phyloP scores from a whole-genome alignment of 176 grass and related monocot species.

The Rhipidocladum racemiflorum region DNA sequence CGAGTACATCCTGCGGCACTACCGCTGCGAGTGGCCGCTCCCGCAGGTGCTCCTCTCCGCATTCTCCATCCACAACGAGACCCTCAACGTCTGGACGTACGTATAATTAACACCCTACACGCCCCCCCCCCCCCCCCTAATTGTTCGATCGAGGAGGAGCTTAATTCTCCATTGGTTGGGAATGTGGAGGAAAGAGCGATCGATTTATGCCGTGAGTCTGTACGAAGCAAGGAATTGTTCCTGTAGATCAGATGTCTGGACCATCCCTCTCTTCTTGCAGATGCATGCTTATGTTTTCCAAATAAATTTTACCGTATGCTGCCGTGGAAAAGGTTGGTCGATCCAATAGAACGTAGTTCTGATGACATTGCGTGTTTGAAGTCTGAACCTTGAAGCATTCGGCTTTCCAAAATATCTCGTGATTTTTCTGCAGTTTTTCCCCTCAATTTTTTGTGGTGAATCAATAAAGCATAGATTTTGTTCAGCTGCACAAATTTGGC shows the following conservation, averaged over 20 bases:
- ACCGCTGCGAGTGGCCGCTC: slow-evolving; percentile 86
- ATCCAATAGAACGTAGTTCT: background rate
- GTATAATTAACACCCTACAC: background rate
- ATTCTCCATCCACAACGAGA: slow-evolving; percentile 97
- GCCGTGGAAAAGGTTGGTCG: background rate
- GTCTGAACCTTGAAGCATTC: background rate
- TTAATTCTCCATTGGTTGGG: background rate
- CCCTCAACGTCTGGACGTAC: slow-evolving; percentile 91
- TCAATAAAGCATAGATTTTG: background rate
- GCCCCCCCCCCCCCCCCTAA: too few species aligned
- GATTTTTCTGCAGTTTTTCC: background rate
- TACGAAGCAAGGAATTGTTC: background rate
- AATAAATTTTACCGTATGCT: background rate
- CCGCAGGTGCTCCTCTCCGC: slow-evolving; percentile 76
- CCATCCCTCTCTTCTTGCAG: background rate
- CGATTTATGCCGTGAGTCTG: background rate
- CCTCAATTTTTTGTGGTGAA: background rate
- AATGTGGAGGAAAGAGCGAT: background rate
- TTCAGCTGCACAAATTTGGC: background rate
- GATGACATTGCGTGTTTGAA: background rate
- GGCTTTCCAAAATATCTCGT: background rate
- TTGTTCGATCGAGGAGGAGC: background rate
- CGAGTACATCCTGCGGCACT: slow-evolving; percentile 81
- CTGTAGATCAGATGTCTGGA: background rate
- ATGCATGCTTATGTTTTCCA: background rate